Conservation (phyloP, 2,329 filamentous ascomycete genomes). For the Boeremia lycopersici region DNA sequence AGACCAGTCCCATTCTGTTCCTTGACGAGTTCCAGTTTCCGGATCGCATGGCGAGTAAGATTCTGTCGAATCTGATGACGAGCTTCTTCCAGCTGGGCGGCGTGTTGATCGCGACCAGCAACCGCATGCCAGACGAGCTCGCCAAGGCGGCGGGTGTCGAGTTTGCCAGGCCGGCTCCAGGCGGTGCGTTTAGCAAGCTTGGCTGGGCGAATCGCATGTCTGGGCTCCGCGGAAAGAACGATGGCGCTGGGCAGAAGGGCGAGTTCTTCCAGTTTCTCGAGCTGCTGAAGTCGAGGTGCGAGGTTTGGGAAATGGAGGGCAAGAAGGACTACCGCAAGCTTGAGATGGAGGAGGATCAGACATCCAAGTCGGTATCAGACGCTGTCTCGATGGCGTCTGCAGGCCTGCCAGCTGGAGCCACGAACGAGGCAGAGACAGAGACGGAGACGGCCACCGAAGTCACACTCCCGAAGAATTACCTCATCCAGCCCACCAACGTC, state of each 20-base stretch:
- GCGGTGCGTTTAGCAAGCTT: slow-evolving; percentile 35
- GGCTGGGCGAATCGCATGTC: slow-evolving; percentile 54
- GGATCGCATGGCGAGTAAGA: slow-evolving; percentile 77
- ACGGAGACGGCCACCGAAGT: background rate
- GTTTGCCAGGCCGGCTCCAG: slow-evolving; percentile 61
- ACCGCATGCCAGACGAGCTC: slow-evolving; percentile 82
- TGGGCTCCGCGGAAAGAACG: slow-evolving; percentile 52
- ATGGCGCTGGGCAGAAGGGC: slow-evolving; percentile 56
- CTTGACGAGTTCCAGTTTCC: slow-evolving; percentile 85
- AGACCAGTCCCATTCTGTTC: slow-evolving; percentile 77
- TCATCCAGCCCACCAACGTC: slow-evolving; percentile 36
- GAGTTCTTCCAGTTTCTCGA: slow-evolving; percentile 80
- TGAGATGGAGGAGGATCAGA: slow-evolving; percentile 33
- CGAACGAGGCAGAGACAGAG: slow-evolving; percentile 1
- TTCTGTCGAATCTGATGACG: slow-evolving; percentile 78
- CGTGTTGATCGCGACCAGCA: slow-evolving; percentile 79
- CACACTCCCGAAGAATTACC: slow-evolving; percentile 43
- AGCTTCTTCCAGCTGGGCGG: slow-evolving; percentile 82
- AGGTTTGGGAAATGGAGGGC: slow-evolving; percentile 84
- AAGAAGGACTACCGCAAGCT: slow-evolving; percentile 70
- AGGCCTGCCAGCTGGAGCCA: background rate
- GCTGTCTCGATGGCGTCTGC: slow-evolving; percentile 2
- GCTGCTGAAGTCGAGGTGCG: slow-evolving; percentile 76
- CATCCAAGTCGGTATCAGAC: background rate
- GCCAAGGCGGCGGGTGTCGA: slow-evolving; percentile 75